Base-by-base conservation (phyloP, 495 filamentous ascomycete species). In the Aspergillus avenaceus region DNA sequence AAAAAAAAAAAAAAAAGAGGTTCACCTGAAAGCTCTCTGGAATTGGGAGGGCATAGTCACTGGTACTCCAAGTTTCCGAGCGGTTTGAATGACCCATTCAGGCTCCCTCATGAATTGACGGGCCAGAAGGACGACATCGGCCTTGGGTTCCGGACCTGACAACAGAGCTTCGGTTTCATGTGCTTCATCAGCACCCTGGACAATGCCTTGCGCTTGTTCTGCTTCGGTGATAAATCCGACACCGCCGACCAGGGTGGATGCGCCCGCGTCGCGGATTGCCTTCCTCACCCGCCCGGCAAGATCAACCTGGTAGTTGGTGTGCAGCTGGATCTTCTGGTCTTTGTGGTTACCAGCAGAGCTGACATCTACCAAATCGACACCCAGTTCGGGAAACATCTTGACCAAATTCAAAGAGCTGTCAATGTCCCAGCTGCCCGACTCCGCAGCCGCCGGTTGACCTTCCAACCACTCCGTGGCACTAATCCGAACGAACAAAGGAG, bases 321-420 rank as follows among this genome's bases (percentile, higher is more conserved):
- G 56, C 11, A 64, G 57, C n/a, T 67, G 45, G 49, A 92, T 76
- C 50, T 77, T 70, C 65, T 87, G 84, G 13, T 65, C 58, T 26
- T 71, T 66, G 64, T 83, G 80, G 54, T 85, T 84, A 12, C 85
- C 89, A 4, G 78, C 86, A 0, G 83, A 83, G 50, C 79, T 85
- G 38, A 91, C 82, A 64, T 95, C 89, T 13, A 92, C 66, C 3
- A 92, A 62, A 65, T 92, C 89, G 21, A 95, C 73, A 4, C 84
- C 87, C 2, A 79, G 65, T 8, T 76, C 80, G 0, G 84, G 78
- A 0, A 91, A 74, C 22, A 84, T 60, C 54, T 80, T 78, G 12
- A 86, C 84, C 2, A 95, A 72, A 50, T 63, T 55, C 42, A 83
- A 74, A 19, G 78, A 86, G 29, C 86, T 69, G 22, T 78, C 69